Evolutionary conservation across 176 grass and related monocot species (phyloP).

Genomic region (Poa annua): DNA sequence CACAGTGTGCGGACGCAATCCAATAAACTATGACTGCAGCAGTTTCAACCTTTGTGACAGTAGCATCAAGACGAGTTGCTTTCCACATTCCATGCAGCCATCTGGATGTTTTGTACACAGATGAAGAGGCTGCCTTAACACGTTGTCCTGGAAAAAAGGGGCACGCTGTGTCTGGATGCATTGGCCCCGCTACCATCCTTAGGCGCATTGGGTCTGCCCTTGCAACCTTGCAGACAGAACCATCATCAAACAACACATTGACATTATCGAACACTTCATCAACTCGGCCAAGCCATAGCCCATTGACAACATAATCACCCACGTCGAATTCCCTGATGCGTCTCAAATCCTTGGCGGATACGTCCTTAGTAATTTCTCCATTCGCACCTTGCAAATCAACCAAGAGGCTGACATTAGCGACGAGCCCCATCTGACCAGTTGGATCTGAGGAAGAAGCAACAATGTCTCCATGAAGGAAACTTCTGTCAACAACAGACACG

Average conservation of each 20-base stretch:
- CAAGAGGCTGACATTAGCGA: slow-evolving; percentile 63
- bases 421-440: slow-evolving; percentile 84
- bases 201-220: slow-evolving; percentile 78
- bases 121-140: slow-evolving; percentile 75
- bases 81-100: slow-evolving; percentile 90
- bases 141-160: slow-evolving; percentile 94
- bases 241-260: slow-evolving; percentile 92
- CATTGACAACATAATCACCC: slow-evolving; percentile 85
- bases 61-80: slow-evolving; percentile 79
- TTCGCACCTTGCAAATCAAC: slow-evolving; percentile 70
- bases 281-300: slow-evolving; percentile 85
- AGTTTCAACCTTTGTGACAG: slow-evolving; percentile 80
- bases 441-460: slow-evolving; percentile 77
- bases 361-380: slow-evolving; percentile 59
- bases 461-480: slow-evolving; percentile 83
- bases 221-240: slow-evolving; percentile 82
- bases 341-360: slow-evolving; percentile 74
- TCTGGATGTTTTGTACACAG: slow-evolving; percentile 84
- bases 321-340: slow-evolving; percentile 83
- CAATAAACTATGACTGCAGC: slow-evolving; percentile 86
- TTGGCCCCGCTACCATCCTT: slow-evolving; percentile 52
- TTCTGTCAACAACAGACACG: slow-evolving; percentile 69
- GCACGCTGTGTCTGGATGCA: slow-evolving; percentile 68
- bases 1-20: slow-evolving; percentile 79
- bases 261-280: slow-evolving; percentile 95